Conservation (phyloP, 1,139 yeast genomes). For the Hansenula sp. region DNA sequence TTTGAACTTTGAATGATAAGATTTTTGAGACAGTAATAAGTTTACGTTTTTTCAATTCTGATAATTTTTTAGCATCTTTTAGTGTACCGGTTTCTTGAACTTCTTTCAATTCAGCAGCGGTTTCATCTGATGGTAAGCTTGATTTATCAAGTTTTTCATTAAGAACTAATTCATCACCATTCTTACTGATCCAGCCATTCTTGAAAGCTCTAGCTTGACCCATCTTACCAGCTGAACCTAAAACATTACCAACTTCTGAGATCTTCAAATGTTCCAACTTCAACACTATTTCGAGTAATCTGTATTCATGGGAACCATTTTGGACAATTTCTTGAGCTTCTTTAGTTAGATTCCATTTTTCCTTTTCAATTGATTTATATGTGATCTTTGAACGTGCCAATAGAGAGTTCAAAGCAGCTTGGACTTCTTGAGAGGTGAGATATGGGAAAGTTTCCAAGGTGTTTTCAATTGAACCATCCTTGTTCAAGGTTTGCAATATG, state of each 20-base stretch:
- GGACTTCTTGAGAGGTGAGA: conserved; percentile 47
- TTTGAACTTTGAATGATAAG: conserved; percentile 69
- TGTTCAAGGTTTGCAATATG: conserved; percentile 60
- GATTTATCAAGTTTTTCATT: conserved; percentile 36
- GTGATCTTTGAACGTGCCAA: conserved; percentile 79
- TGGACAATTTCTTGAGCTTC: conserved; percentile 80
- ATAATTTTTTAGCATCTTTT: conserved; percentile 59
- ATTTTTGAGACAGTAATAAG: conserved; percentile 67
- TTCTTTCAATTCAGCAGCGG: conserved; percentile 58
- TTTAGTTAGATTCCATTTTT: conserved; percentile 66
- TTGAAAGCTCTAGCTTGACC: conserved; percentile 99
- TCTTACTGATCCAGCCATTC: conserved; percentile 92
- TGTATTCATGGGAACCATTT: conserved; percentile 87
- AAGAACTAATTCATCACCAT: conserved; percentile 73
- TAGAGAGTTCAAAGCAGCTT: conserved; percentile 81
- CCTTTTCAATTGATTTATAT: conserved; percentile 71
- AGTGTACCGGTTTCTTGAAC: conserved; percentile 55
- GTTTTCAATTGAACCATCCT: conserved; percentile 57
- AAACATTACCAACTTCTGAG: conserved; percentile 67
- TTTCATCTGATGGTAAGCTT: conserved; percentile 55
- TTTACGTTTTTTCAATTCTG: conserved; percentile 92
- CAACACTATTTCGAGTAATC: conserved; percentile 73
- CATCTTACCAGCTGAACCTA: conserved; percentile 80
- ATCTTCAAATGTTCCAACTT: conserved; percentile 78
- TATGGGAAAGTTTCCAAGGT: conserved; percentile 56